Evolutionary conservation across 495 filamentous ascomycete species (phyloP).

Genomic region (Coniosporium apollinis): DNA sequence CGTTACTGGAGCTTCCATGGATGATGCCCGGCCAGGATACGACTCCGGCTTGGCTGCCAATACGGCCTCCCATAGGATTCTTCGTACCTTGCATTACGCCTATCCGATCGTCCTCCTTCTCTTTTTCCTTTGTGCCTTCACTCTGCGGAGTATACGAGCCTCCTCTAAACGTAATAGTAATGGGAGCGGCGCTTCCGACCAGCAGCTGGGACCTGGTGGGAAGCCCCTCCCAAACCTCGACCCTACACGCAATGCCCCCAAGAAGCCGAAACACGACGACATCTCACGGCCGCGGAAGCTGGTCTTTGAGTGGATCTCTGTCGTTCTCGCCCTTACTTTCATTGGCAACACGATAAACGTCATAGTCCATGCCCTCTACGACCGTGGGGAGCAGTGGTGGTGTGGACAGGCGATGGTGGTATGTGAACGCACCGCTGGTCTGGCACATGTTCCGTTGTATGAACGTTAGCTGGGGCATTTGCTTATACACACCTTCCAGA

Average conservation of each 20-base stretch:
- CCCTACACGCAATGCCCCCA: conserved; percentile 25
- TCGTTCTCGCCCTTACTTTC: conserved; percentile 50
- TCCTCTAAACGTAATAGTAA: conserved; percentile 25
- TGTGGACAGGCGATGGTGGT: conserved; percentile 73
- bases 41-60: too few relatives aligned
- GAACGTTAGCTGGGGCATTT: too few relatives aligned
- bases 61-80: too few relatives aligned
- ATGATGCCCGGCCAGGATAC: too few relatives aligned
- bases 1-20: too few relatives aligned
- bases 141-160: conserved; percentile 40
- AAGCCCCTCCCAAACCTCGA: conserved; percentile 57
- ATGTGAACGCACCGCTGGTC: conserved; percentile 23
- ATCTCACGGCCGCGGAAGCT: conserved; percentile 44
- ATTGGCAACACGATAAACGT: conserved; percentile 58
- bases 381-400: conserved; percentile 66
- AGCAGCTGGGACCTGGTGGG: conserved; percentile 52
- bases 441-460: conserved; percentile 4
- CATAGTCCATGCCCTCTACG: conserved; percentile 54
- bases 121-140: conserved; percentile 50
- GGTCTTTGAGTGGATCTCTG: conserved; percentile 59
- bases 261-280: conserved; percentile 29
- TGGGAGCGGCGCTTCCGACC: conserved; percentile 21
- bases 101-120: conserved; percentile 51
- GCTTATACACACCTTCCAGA: too few relatives aligned
- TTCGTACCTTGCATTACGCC: conserved; percentile 37